phyloP scores from a whole-genome alignment of 345 rosid species.

The Aurinia saxatilis region DNA sequence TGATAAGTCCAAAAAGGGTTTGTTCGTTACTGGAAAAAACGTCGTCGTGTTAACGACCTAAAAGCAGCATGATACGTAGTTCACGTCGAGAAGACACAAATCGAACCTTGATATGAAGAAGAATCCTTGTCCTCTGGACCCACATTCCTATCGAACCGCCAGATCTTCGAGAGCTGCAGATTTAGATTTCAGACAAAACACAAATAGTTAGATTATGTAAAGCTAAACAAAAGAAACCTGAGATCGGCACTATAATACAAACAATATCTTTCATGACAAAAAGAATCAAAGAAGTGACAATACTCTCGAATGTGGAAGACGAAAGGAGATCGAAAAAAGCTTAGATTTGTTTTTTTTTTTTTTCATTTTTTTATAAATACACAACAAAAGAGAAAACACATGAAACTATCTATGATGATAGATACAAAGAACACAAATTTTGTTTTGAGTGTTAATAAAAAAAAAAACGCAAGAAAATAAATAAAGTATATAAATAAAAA shows the following conservation, averaged over 20 bases:
- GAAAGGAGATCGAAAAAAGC: neutral
- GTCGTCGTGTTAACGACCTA: constrained; percentile 8
- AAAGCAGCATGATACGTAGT: constrained; percentile 13
- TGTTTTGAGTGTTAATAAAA: neutral
- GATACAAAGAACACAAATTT: constrained; percentile 6
- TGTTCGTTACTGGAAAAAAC: neutral
- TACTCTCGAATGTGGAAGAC: neutral
- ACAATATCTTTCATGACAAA: neutral
- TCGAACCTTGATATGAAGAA: constrained; percentile 32
- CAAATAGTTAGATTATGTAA: neutral
- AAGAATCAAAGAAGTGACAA: neutral
- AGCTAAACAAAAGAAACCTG: neutral
- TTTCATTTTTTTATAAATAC: neutral
- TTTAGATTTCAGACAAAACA: neutral
- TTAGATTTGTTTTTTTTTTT: neutral
- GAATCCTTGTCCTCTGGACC: constrained; percentile 34
- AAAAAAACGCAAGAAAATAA: neutral
- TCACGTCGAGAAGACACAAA: constrained; percentile 17
- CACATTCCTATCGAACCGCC: constrained; percentile 41
- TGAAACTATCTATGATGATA: constrained; percentile 5
- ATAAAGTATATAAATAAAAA: neutral
- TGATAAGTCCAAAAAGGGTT: constrained; percentile 2
- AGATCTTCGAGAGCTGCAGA: constrained; percentile 26
- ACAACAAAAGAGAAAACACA: neutral
- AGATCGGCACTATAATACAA: neutral